Conservation (phyloP, 306 rosid genomes). For the Rubus parviflorus region DNA sequence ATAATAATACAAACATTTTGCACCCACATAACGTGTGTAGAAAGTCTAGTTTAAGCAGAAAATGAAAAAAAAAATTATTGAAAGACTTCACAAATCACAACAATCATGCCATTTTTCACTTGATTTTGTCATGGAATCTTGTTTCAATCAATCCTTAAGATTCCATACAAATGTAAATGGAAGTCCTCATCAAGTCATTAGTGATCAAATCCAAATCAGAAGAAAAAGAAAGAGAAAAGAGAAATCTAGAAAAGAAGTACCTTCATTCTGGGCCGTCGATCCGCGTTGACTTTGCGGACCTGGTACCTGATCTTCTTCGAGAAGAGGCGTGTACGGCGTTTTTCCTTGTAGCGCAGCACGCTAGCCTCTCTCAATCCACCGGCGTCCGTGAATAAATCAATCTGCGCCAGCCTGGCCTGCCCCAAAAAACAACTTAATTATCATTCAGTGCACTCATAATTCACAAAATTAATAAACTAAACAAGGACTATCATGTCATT, state of each 20-base stretch:
- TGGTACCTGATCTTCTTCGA: slow-evolving; percentile 89
- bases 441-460: slow-evolving; percentile 21
- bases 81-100: background rate
- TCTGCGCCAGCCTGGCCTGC: slow-evolving; percentile 71
- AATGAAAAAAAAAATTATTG: background rate
- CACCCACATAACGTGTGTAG: too few relatives aligned
- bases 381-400: slow-evolving; percentile 59
- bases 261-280: slow-evolving; percentile 94
- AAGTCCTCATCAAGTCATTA: background rate
- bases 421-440: slow-evolving; percentile 4
- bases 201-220: background rate
- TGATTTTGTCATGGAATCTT: background rate
- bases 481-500: background rate
- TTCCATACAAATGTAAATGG: background rate
- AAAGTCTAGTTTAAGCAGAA: too few relatives aligned
- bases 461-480: background rate
- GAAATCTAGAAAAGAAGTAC: slow-evolving; percentile 31
- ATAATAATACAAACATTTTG: too few relatives aligned
- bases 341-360: slow-evolving; percentile 73
- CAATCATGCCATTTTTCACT: background rate
- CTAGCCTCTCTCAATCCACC: slow-evolving; percentile 79
- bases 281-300: slow-evolving; percentile 78
- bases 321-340: slow-evolving; percentile 70
- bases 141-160: background rate
- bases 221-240: background rate